Evolutionary conservation across 2,329 filamentous ascomycete species (phyloP).

Genomic region (Gaeumannomyces tritici): DNA sequence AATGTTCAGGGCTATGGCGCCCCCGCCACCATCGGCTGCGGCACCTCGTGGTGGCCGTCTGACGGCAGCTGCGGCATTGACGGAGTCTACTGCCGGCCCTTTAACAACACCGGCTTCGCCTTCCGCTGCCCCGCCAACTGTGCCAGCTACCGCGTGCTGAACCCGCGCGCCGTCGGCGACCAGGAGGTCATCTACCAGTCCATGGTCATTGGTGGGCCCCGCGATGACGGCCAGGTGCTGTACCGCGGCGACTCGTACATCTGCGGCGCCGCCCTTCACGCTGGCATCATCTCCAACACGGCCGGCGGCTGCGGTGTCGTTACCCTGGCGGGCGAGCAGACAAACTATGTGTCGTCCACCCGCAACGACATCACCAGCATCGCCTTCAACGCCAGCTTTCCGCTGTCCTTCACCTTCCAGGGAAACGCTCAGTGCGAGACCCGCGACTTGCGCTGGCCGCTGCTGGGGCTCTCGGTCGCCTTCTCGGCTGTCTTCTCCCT

Average conservation of each 20-base stretch:
- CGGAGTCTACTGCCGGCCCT: conserved; percentile 66
- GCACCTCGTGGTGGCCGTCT: conserved; percentile 58
- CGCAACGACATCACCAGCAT: conserved; percentile 69
- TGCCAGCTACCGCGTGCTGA: conserved; percentile 52
- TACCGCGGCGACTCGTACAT: conserved; percentile 83
- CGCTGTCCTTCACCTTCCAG: conserved; percentile 73
- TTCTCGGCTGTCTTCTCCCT: conserved; percentile 73
- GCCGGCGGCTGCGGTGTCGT: conserved; percentile 67
- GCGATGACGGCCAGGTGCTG: conserved; percentile 32
- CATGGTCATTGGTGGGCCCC: conserved; percentile 60
- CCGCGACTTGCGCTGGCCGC: conserved; percentile 71
- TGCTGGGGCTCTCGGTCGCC: conserved; percentile 70
- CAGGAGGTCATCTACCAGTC: conserved; percentile 54
- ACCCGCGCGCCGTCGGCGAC: conserved; percentile 66
- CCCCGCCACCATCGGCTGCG: conserved; percentile 57
- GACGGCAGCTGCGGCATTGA: conserved; percentile 67
- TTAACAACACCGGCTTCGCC: conserved; percentile 57
- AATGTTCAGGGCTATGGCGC: conserved; percentile 60
- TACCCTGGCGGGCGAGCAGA: conserved; percentile 51
- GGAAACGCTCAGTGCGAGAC: conserved; percentile 56
- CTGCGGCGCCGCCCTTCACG: conserved; percentile 67
- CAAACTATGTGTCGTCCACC: conserved; percentile 50
- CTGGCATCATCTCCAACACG: conserved; percentile 56
- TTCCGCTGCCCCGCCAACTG: conserved; percentile 72
- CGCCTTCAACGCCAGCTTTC: conserved; percentile 80